Evolutionary conservation across 768 basidiomycete species (phyloP), one percentile per base, ranked within the genome.

Genomic region (Symmetrospora coprosmae): DNA sequence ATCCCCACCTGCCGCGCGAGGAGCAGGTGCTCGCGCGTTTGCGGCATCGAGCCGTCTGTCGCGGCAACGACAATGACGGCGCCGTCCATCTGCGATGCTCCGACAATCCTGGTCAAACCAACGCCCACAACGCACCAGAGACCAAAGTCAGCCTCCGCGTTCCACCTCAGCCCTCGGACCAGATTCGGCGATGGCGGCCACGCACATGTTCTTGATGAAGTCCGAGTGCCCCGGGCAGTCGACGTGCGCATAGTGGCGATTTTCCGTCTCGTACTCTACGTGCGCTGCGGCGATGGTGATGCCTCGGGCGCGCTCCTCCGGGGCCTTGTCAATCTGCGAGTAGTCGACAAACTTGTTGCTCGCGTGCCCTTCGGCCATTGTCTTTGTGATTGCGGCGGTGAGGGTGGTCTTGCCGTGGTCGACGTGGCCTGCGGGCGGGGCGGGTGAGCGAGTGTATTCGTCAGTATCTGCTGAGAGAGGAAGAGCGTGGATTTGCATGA

Each of bases 271-370:
- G 72, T 99, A 99, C 73, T 99, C 94, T 72, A 99, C 90, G 72
- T 99, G 94, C 50, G 94, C 82, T 21, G 94, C 92, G 74, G 92
- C 90, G 75, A 99, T 99, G 64, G 94, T 99, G 75, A 99, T 99
- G 74, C 94, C 94, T 72, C 94, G 87, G 63, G 92, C 92, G 75
- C 89, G 92, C 77, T 99, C 94, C 75, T 99, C 94, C 2, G 94
- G 94, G 8, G 94, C 94, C 78, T 87, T 96, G 85, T 99, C 94
- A 69, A 99, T 99, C 74, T 89, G 82, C 48, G 79, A 81, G 77
- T 99, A 99, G 78, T 90, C 91, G 64, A 91, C 87, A 76, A 99
- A 97, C 72, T 78, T 76, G 58, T 73, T 74, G 48, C 75, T 67
- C 78, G 83, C 59, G 82, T 82, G 53, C 43, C 75, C 73, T 65